Conservation (phyloP, 768 basidiomycete genomes). For the Lepiota venenata region DNA sequence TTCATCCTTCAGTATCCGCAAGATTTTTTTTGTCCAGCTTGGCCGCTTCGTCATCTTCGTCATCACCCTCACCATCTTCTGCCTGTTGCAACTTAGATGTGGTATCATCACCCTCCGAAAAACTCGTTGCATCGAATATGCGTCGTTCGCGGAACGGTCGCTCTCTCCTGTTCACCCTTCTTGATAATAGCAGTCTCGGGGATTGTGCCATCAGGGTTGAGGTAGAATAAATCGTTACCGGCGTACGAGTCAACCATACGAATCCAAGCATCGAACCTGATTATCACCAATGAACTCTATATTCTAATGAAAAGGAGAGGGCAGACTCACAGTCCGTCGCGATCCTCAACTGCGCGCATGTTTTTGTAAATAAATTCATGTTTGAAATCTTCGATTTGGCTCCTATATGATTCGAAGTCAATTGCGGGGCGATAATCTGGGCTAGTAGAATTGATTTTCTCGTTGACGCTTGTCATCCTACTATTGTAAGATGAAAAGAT, state of each 20-base stretch:
- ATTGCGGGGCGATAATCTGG: constrained; percentile 68
- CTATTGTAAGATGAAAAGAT: constrained; percentile 78
- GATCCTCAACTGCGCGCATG: constrained; percentile 84
- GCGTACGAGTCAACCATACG: constrained; percentile 70
- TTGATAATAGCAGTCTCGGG: constrained; percentile 67
- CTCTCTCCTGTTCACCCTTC: constrained; percentile 49
- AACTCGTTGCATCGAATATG: constrained; percentile 63
- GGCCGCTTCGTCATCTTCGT: constrained; percentile 40
- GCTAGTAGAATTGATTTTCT: constrained; percentile 49
- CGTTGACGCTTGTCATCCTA: constrained; percentile 45
- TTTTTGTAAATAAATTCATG: constrained; percentile 79
- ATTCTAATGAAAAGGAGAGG: too few relatives aligned
- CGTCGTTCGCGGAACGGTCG: constrained; percentile 68
- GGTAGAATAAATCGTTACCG: constrained; percentile 74
- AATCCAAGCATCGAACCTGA: constrained; percentile 84
- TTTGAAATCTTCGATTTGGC: constrained; percentile 80
- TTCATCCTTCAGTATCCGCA: constrained; percentile 51
- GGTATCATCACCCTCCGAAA: constrained; percentile 30
- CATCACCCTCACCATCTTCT: constrained; percentile 37
- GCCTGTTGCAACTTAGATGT: constrained; percentile 30
- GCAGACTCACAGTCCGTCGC: constrained; percentile 61
- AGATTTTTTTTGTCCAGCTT: constrained; percentile 37
- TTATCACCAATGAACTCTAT: neutral
- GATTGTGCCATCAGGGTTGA: constrained; percentile 76
- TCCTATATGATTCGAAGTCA: constrained; percentile 65